Conservation (phyloP, 306 rosid species). For the Sechiopsis laciniata region DNA sequence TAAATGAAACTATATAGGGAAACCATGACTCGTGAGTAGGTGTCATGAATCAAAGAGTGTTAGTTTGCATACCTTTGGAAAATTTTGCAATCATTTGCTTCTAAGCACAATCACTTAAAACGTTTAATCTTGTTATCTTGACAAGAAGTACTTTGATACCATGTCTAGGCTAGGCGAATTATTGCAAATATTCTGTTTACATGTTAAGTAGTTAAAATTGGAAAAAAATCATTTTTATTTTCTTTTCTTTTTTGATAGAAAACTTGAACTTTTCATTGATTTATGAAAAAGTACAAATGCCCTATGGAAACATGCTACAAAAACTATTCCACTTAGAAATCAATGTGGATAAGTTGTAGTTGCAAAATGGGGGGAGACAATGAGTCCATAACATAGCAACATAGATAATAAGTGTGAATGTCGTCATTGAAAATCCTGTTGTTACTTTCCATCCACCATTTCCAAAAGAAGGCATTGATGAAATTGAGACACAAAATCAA, state of each 20-base stretch:
- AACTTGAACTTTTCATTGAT: not conserved
- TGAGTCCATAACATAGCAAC: too few relatives aligned
- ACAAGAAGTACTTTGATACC: not conserved
- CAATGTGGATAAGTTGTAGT: too few relatives aligned
- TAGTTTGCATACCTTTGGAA: not conserved
- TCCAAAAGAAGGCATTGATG: too few relatives aligned
- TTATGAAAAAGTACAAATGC: too few relatives aligned
- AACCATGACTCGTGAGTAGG: conserved; percentile 5
- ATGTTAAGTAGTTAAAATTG: not conserved
- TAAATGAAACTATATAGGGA: not conserved
- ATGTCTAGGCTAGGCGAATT: not conserved
- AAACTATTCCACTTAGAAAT: too few relatives aligned
- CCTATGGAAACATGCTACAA: too few relatives aligned
- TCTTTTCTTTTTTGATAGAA: not conserved
- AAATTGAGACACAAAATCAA: too few relatives aligned
- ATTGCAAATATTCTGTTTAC: not conserved
- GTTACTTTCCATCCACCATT: too few relatives aligned
- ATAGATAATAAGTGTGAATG: too few relatives aligned
- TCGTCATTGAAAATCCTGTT: too few relatives aligned
- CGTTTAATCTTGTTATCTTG: not conserved
- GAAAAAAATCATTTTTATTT: not conserved
- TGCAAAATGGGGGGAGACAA: too few relatives aligned
- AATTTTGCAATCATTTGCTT: not conserved
- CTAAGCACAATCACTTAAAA: not conserved
- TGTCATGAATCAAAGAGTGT: not conserved